Evolutionary conservation across 352 stramenopile genomes (phyloP).

Genomic region (Phytophthora agathidicida): DNA sequence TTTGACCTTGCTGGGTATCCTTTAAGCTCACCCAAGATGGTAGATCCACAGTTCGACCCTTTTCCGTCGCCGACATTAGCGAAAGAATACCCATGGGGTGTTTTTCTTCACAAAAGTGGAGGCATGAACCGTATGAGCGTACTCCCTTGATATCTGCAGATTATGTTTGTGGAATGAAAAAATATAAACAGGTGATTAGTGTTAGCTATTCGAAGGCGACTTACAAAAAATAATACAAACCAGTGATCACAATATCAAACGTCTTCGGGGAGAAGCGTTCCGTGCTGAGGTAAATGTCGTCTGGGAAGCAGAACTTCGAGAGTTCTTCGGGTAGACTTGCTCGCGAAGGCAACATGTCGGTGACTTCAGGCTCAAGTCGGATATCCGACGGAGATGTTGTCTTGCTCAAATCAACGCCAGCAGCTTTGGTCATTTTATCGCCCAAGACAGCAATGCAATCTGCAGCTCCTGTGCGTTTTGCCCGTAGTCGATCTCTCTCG

Average conservation of each 20-base stretch:
- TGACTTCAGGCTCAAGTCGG: conserved; percentile 51
- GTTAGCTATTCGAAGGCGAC: too few relatives aligned
- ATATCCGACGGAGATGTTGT: conserved; percentile 53
- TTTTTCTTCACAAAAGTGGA: conserved; percentile 73
- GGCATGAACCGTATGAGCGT: conserved; percentile 58
- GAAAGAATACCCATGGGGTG: conserved; percentile 65
- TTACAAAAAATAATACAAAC: conserved; percentile 24
- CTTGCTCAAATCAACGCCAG: conserved; percentile 34
- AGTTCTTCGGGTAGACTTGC: conserved; percentile 64
- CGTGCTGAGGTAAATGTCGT: conserved; percentile 54
- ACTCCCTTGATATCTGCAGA: conserved; percentile 59
- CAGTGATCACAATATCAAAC: conserved; percentile 79
- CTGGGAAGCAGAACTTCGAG: conserved; percentile 77
- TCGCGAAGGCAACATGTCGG: conserved; percentile 54
- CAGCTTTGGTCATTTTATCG: conserved; percentile 47
- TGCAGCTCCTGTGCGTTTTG: conserved; percentile 38
- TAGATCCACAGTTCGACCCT: conserved; percentile 48
- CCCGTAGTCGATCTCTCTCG: conserved; percentile 16
- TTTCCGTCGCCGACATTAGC: conserved; percentile 52
- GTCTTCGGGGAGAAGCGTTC: conserved; percentile 44
- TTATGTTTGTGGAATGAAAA: too few relatives aligned
- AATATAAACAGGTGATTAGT: too few relatives aligned
- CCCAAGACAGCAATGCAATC: conserved; percentile 67
- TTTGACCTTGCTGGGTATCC: conserved; percentile 68
- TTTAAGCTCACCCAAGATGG: conserved; percentile 74